These are phyloP conservation scores for Lactarius psammicola DNA, from an alignment of 768 basidiomycete genomes.

Conservation along the genomic window DNA sequence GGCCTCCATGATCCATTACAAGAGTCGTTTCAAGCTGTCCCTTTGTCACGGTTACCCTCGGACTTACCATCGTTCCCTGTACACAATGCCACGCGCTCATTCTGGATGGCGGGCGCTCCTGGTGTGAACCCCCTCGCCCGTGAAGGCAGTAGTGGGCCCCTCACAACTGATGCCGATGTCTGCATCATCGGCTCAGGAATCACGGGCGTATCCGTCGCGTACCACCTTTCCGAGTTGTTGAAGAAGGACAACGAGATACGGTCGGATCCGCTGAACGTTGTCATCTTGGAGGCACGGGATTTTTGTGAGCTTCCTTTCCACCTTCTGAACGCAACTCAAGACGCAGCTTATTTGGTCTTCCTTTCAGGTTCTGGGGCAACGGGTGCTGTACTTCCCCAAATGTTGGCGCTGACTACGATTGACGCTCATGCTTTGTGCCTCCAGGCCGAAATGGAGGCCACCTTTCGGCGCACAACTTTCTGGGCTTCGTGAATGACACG, in stretches of 20 bases:
- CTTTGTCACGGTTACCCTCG: not conserved
- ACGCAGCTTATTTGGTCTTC: constrained; percentile 6
- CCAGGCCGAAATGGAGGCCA: constrained; percentile 80
- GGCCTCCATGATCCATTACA: not conserved
- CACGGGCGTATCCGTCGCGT: constrained; percentile 72
- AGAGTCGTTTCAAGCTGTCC: constrained; percentile 4
- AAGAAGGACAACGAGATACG: constrained; percentile 12
- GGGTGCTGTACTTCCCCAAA: constrained; percentile 42
- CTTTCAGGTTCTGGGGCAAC: constrained; percentile 70
- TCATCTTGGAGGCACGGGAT: constrained; percentile 80
- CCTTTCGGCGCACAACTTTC: constrained; percentile 52
- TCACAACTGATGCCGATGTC: constrained; percentile 64
- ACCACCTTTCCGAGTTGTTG: constrained; percentile 54
- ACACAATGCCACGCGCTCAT: constrained; percentile 63
- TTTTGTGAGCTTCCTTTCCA: constrained; percentile 58
- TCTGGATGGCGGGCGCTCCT: constrained; percentile 61
- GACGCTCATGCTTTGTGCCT: not conserved
- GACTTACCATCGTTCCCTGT: constrained; percentile 47
- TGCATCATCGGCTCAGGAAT: constrained; percentile 81
- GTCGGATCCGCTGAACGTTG: constrained; percentile 43
- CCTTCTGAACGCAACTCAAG: not conserved
- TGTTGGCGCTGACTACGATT: not conserved
- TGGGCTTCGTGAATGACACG: constrained; percentile 43
- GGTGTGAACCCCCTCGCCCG: constrained; percentile 64
- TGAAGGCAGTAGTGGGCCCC: constrained; percentile 59